Conservation (phyloP, 371 early-diverging fungal genomes). For the Rhizoclosmatium hyalinum region DNA sequence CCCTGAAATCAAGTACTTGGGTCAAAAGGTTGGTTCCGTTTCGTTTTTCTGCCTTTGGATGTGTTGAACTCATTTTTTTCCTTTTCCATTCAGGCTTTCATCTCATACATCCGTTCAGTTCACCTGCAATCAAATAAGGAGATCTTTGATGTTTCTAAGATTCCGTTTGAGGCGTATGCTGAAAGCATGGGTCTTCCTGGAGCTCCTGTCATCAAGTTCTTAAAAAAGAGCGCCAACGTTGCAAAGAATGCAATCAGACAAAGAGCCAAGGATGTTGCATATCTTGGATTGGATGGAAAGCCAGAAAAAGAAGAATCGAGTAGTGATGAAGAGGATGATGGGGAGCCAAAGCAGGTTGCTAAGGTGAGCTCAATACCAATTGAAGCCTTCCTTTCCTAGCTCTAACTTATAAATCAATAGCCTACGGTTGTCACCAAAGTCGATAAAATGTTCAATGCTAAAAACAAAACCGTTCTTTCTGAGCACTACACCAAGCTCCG, state of each 20-base stretch:
- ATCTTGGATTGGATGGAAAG: slow-evolving; percentile 41
- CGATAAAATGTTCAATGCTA: slow-evolving; percentile 89
- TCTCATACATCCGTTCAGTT: slow-evolving; percentile 91
- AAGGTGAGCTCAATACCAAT: not conserved
- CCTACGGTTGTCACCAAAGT: slow-evolving; percentile 69
- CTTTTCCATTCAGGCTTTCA: slow-evolving; percentile 71
- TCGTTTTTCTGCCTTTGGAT: not conserved
- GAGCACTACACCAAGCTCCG: slow-evolving; percentile 83
- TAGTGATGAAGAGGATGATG: not conserved
- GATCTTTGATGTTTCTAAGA: slow-evolving; percentile 81
- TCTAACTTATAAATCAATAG: not conserved
- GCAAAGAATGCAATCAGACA: slow-evolving; percentile 60
- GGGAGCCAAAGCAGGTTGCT: not conserved
- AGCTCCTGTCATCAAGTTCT: slow-evolving; percentile 92
- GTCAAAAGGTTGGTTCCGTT: slow-evolving; percentile 72
- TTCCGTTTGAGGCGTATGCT: slow-evolving; percentile 90
- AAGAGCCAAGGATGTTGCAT: slow-evolving; percentile 42
- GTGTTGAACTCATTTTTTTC: not conserved
- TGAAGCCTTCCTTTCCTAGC: no score
- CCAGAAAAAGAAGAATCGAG: slow-evolving; percentile 29
- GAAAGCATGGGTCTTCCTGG: slow-evolving; percentile 91
- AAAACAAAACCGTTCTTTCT: slow-evolving; percentile 89
- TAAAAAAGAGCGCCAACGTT: slow-evolving; percentile 55
- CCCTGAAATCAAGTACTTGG: slow-evolving; percentile 94
- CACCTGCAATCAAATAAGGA: slow-evolving; percentile 87